Percentiles rank a stretch among this genome's conserved stretches.
Evolutionary conservation across 352 stramenopile species (phyloP).

Genomic region (Phytophthora pini): DNA sequence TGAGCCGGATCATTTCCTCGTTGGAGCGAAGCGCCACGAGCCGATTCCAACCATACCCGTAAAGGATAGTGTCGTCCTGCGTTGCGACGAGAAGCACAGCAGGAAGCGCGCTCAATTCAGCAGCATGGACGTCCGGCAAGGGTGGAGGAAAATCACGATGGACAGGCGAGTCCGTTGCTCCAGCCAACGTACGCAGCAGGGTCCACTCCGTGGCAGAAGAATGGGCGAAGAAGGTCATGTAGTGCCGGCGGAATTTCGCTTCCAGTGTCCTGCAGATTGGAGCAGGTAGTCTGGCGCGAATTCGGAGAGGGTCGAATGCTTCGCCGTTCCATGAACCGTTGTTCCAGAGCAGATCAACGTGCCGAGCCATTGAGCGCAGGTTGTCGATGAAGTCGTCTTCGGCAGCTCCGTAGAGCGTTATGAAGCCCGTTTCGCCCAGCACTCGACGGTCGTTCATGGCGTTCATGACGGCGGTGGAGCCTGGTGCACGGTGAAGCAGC

Average conservation of each 20-base stretch:
- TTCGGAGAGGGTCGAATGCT: background rate
- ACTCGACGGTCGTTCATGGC: background rate
- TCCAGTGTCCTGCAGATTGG: background rate
- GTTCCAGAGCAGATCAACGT: background rate
- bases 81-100: background rate
- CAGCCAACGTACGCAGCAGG: background rate
- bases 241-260: background rate
- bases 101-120: background rate
- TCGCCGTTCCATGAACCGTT: background rate
- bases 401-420: background rate
- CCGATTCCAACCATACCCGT: background rate
- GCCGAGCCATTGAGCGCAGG: background rate
- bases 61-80: background rate
- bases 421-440: background rate
- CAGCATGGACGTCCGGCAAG: background rate
- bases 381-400: background rate
- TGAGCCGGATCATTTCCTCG: background rate
- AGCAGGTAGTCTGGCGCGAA: background rate
- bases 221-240: background rate
- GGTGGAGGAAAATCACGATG: background rate
- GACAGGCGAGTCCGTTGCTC: background rate
- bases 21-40: constrained; percentile 1
- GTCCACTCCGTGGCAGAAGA: background rate
- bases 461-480: background rate
- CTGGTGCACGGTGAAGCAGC: background rate